Percentiles rank a stretch among this genome's conserved stretches.
phyloP scores from a whole-genome alignment of 163 green algal species.

The Volvox carteri region DNA sequence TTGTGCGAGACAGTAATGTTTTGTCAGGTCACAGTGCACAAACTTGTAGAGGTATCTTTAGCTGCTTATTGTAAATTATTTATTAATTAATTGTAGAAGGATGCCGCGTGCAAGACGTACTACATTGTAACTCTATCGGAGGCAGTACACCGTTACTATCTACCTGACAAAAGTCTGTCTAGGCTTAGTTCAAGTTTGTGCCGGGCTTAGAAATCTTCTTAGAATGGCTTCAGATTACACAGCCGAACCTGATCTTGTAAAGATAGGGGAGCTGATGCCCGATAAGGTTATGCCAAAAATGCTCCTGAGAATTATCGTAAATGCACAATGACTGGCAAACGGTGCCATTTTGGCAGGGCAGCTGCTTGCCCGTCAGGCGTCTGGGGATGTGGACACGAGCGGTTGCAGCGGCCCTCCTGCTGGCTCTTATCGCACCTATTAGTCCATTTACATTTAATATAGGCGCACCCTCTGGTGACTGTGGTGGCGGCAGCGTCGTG shows the following conservation, averaged over 20 bases:
- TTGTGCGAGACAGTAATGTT: too few relatives aligned
- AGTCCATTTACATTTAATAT: background rate
- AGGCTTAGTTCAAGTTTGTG: too few relatives aligned
- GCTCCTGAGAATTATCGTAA: background rate
- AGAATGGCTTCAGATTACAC: too few relatives aligned
- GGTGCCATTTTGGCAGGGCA: background rate
- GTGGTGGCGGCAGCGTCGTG: background rate
- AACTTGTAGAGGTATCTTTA: too few relatives aligned
- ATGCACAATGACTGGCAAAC: background rate
- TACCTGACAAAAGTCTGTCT: too few relatives aligned
- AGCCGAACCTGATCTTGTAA: too few relatives aligned
- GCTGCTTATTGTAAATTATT: background rate
- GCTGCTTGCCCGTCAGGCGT: background rate
- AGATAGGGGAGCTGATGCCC: too few relatives aligned
- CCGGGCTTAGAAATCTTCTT: too few relatives aligned
- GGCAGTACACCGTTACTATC: too few relatives aligned
- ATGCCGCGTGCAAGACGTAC: background rate
- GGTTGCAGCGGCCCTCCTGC: background rate
- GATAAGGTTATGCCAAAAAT: background rate
- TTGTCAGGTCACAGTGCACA: too few relatives aligned
- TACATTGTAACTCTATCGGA: too few relatives aligned
- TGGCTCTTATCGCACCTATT: background rate
- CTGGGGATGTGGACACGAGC: background rate
- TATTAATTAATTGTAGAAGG: background rate
- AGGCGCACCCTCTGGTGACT: background rate